A percentile compares a stretch with the other conserved stretches of the same genome.
These are phyloP conservation scores for Ceratobasidium sp. DNA, from an alignment of 1,284 basidiomycete species.

Conservation along the genomic window DNA sequence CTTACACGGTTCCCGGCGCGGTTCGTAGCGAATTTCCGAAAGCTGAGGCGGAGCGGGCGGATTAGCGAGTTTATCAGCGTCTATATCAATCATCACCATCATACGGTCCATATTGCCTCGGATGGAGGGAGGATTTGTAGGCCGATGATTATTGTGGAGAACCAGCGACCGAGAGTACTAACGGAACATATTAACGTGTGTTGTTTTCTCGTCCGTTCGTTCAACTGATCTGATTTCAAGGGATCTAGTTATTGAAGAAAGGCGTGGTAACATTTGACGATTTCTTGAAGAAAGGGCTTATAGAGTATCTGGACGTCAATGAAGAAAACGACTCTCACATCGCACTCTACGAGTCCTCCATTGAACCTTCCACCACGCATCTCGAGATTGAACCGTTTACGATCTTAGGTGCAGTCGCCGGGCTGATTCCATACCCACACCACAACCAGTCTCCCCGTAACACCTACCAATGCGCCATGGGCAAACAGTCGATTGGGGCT, in stretches of 20 bases:
- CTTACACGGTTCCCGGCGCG: slow-evolving; percentile 88
- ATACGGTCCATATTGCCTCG: slow-evolving; percentile 95
- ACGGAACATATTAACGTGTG: slow-evolving; percentile 85
- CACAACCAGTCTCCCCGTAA: slow-evolving; percentile 99
- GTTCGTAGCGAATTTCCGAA: slow-evolving; percentile 93
- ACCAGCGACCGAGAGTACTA: slow-evolving; percentile 82
- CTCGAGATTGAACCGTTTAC: slow-evolving; percentile 99
- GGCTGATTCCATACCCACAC: slow-evolving; percentile 98
- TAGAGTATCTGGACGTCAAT: slow-evolving; percentile 99
- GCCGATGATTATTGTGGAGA: slow-evolving; percentile 97
- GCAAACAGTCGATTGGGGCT: slow-evolving; percentile 99
- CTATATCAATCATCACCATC: slow-evolving; percentile 97
- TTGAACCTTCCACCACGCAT: slow-evolving; percentile 88
- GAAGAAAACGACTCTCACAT: slow-evolving; percentile 99
- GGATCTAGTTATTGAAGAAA: slow-evolving; percentile 76
- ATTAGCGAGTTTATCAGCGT: slow-evolving; percentile 98
- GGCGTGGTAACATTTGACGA: slow-evolving; percentile 91
- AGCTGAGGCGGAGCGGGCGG: slow-evolving; percentile 90
- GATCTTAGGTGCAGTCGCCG: slow-evolving; percentile 96
- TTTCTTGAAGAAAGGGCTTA: slow-evolving; percentile 94
- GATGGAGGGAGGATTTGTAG: slow-evolving; percentile 99
- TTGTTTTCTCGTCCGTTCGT: slow-evolving; percentile 46
- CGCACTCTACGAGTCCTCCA: slow-evolving; percentile 93
- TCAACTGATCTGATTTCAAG: slow-evolving; percentile 33
- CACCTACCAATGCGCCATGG: slow-evolving; percentile 99